Percentiles rank a stretch among this genome's conserved stretches.
phyloP scores from a whole-genome alignment of 2,329 filamentous ascomycete genomes.

The Apiospora hydei region DNA sequence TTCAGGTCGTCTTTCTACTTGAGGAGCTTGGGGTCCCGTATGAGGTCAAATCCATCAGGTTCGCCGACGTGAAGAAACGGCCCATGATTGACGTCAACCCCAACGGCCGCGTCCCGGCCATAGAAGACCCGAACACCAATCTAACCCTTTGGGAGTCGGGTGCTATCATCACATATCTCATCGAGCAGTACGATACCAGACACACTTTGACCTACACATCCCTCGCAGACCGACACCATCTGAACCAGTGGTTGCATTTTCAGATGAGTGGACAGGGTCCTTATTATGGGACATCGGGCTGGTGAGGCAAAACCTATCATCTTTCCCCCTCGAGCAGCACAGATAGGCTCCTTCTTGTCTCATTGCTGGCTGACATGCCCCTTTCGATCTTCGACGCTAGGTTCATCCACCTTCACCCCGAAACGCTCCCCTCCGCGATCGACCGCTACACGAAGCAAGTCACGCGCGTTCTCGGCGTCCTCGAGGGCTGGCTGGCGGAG shows the following conservation, averaged over 20 bases:
- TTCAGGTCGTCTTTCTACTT: neutral
- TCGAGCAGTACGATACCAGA: conserved; percentile 44
- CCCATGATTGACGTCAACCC: conserved; percentile 37
- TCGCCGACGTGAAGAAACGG: conserved; percentile 39
- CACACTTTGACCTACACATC: neutral
- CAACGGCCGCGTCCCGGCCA: conserved; percentile 26
- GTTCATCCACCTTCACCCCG: neutral
- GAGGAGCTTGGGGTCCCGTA: neutral
- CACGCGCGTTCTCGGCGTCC: conserved; percentile 52
- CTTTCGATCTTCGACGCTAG: neutral
- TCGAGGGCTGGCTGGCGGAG: conserved; percentile 48
- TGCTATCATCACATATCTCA: conserved; percentile 24
- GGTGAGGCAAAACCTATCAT: neutral
- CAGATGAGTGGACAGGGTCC: conserved; percentile 55
- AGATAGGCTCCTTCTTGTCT: too few species aligned
- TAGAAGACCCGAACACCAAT: conserved; percentile 26
- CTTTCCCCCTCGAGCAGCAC: too few species aligned
- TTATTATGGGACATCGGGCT: conserved; percentile 47
- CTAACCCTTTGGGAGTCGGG: conserved; percentile 28
- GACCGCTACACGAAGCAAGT: conserved; percentile 56
- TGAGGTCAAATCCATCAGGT: neutral
- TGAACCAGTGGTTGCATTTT: conserved; percentile 51
- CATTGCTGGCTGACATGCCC: too few species aligned
- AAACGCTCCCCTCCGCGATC: conserved; percentile 4
- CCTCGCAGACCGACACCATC: neutral